These are phyloP conservation scores for Lizonia empirigonia DNA, from an alignment of 2,329 filamentous ascomycete genomes.

Conservation along the genomic window DNA sequence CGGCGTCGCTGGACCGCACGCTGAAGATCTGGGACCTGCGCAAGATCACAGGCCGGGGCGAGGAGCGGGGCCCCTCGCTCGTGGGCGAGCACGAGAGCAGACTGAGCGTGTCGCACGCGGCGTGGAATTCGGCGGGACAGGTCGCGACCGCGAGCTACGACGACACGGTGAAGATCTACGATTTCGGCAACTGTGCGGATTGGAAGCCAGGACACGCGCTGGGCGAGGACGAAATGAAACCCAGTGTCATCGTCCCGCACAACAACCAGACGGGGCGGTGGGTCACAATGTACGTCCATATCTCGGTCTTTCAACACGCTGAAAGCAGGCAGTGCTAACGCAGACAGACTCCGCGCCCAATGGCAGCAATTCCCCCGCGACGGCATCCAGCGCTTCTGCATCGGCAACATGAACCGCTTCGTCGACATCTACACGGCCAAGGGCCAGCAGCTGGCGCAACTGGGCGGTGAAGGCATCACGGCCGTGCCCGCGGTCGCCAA, in stretches of 20 bases:
- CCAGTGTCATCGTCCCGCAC: conserved; percentile 72
- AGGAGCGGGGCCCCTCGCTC: conserved; percentile 66
- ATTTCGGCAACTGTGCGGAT: conserved; percentile 61
- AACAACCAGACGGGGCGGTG: conserved; percentile 96
- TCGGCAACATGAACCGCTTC: conserved; percentile 98
- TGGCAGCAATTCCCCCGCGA: conserved; percentile 85
- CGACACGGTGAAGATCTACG: conserved; percentile 91
- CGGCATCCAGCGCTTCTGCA: conserved; percentile 83
- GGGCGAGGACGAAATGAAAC: conserved; percentile 67
- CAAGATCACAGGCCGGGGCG: conserved; percentile 70
- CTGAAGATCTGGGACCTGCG: conserved; percentile 92
- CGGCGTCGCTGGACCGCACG: conserved; percentile 86
- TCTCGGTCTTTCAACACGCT: not conserved
- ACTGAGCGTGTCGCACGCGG: conserved; percentile 88
- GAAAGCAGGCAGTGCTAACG: conserved; percentile 16
- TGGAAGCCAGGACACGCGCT: conserved; percentile 65
- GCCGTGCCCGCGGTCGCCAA: conserved; percentile 92
- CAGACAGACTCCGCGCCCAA: conserved; percentile 71
- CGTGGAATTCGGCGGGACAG: conserved; percentile 84
- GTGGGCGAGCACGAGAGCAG: conserved; percentile 82
- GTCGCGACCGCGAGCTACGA: conserved; percentile 94
- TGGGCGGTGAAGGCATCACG: conserved; percentile 87
- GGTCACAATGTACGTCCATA: conserved; percentile 77
- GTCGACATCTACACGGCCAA: conserved; percentile 85
- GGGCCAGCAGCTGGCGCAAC: conserved; percentile 85